Evolutionary conservation across 805 yeast species (phyloP).

Genomic region (Candida nitratophila): DNA sequence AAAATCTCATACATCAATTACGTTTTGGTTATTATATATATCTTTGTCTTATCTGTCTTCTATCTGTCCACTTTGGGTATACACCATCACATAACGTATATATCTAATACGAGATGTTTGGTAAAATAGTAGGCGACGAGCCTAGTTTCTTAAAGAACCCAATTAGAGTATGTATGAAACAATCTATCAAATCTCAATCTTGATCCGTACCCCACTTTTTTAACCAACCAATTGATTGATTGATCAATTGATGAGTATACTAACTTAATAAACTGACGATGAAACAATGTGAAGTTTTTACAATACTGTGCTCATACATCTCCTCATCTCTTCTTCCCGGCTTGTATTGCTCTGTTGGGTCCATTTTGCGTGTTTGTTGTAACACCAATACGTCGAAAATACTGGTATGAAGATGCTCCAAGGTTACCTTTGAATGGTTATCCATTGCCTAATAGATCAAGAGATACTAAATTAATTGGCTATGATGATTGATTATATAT

Average conservation of each 20-base stretch:
- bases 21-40: no score
- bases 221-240: not conserved
- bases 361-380: conserved; percentile 54
- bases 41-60: no score
- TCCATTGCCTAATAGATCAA: conserved; percentile 48
- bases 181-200: not conserved
- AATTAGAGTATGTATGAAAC: not conserved
- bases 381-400: conserved; percentile 66
- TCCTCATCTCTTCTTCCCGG: conserved; percentile 67
- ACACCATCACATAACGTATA: no score
- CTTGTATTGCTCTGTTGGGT: conserved; percentile 57
- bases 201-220: not conserved
- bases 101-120: not conserved
- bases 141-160: not conserved
- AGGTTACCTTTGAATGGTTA: conserved; percentile 54
- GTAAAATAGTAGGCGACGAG: not conserved
- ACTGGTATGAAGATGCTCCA: conserved; percentile 54
- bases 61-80: no score
- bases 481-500: conserved; percentile 38
- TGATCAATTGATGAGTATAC: not conserved
- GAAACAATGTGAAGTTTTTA: conserved; percentile 57
- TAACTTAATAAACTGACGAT: not conserved
- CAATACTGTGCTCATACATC: conserved; percentile 71
- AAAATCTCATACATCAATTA: no score
- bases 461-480: conserved; percentile 43